These are phyloP conservation scores for Candida gigantensis DNA, from an alignment of 1,139 yeast species.

Conservation along the genomic window DNA sequence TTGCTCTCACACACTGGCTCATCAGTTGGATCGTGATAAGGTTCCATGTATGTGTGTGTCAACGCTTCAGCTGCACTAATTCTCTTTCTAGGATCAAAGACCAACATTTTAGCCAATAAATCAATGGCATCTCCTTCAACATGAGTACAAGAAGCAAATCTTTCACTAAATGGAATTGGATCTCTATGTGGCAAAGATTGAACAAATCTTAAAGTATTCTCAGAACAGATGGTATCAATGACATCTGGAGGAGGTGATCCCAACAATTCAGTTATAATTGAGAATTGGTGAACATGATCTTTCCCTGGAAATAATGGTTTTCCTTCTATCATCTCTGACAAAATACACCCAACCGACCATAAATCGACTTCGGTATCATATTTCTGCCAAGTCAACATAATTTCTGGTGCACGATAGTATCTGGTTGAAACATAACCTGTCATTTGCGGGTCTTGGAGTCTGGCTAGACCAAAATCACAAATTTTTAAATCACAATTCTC, in stretches of 20 bases:
- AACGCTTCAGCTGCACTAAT: slow-evolving; percentile 90
- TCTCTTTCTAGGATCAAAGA: slow-evolving; percentile 92
- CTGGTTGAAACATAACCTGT: slow-evolving; percentile 97
- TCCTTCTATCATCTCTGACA: slow-evolving; percentile 99
- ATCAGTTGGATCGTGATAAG: slow-evolving; percentile 98
- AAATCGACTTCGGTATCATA: slow-evolving; percentile 98
- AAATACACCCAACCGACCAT: slow-evolving; percentile 99
- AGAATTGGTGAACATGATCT: slow-evolving; percentile 97
- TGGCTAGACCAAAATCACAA: slow-evolving; percentile 95
- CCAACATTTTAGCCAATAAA: slow-evolving; percentile 82
- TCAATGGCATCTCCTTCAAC: slow-evolving; percentile 94
- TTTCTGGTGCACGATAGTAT: slow-evolving; percentile 97
- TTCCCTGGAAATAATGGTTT: slow-evolving; percentile 97
- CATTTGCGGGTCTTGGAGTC: slow-evolving; percentile 99
- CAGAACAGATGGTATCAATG: slow-evolving; percentile 92
- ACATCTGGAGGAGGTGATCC: slow-evolving; percentile 98
- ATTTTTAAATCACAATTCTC: slow-evolving; percentile 96
- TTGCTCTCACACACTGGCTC: slow-evolving; percentile 93
- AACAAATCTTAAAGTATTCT: slow-evolving; percentile 91
- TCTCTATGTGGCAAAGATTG: slow-evolving; percentile 91
- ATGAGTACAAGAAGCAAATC: slow-evolving; percentile 66
- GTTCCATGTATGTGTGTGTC: slow-evolving; percentile 88
- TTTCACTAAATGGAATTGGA: slow-evolving; percentile 81
- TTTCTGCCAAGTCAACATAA: slow-evolving; percentile 99
- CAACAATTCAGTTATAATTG: slow-evolving; percentile 90